Evolutionary conservation across 1,284 basidiomycete genomes (phyloP).

Genomic region (Termitomyces sp.): DNA sequence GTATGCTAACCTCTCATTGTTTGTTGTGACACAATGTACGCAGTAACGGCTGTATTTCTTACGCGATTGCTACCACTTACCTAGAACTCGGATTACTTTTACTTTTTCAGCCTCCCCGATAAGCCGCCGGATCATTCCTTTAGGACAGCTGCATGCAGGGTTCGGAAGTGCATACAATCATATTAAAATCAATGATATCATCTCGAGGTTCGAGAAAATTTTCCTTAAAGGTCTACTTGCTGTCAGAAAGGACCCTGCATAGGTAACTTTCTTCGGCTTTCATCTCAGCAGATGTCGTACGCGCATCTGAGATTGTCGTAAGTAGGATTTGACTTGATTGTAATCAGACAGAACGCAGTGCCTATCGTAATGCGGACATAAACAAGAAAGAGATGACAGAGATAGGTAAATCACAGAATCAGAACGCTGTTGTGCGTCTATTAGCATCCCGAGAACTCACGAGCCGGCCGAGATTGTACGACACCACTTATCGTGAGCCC

Average conservation of each 20-base stretch:
- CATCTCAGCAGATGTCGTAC: neutral
- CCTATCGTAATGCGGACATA: neutral
- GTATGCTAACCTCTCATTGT: neutral
- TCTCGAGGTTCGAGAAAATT: neutral
- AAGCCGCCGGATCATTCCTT: constrained; percentile 3
- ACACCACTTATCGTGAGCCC: neutral
- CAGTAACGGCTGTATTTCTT: constrained; percentile 7
- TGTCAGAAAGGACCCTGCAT: neutral
- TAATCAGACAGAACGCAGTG: neutral
- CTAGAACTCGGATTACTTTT: neutral
- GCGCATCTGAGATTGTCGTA: neutral
- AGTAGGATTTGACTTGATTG: neutral
- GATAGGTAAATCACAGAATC: neutral
- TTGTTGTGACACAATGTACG: neutral
- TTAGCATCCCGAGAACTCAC: neutral
- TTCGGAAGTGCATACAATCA: neutral
- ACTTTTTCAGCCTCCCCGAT: neutral
- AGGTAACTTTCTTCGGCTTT: neutral
- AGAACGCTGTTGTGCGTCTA: neutral
- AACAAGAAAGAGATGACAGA: neutral
- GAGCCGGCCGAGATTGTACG: neutral
- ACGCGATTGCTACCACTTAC: neutral
- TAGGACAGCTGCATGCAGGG: neutral
- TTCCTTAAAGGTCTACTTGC: neutral
- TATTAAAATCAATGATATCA: neutral